Percentiles rank a stretch among this genome's conserved stretches.
phyloP scores from a whole-genome alignment of 2,329 filamentous ascomycete genomes.

The Aspergillus oerlinghausenensis region DNA sequence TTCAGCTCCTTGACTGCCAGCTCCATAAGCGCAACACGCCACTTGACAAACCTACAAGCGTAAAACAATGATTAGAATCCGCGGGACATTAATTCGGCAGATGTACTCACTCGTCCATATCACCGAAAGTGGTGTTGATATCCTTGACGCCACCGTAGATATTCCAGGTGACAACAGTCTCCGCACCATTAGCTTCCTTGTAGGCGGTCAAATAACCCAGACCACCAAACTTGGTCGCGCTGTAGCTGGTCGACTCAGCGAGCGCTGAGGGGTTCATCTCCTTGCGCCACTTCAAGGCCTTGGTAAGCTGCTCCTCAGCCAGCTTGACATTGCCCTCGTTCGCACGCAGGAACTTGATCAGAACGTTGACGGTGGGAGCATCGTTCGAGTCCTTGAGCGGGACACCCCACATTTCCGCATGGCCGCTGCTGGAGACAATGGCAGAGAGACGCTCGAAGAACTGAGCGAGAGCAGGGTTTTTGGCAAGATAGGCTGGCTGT shows the following conservation, averaged over 20 bases:
- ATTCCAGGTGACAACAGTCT: constrained; percentile 78
- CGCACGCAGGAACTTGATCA: constrained; percentile 91
- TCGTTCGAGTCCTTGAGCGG: constrained; percentile 53
- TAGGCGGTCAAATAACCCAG: constrained; percentile 80
- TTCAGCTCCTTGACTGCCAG: constrained; percentile 70
- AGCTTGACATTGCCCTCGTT: constrained; percentile 71
- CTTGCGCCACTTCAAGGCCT: constrained; percentile 79
- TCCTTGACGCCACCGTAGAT: constrained; percentile 86
- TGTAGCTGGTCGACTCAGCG: constrained; percentile 58
- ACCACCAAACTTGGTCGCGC: constrained; percentile 65
- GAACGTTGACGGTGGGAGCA: constrained; percentile 73
- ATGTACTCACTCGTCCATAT: constrained; percentile 67
- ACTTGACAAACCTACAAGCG: constrained; percentile 69
- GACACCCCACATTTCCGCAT: constrained; percentile 86
- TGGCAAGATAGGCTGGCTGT: constrained; percentile 33
- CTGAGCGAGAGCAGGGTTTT: constrained; percentile 46
- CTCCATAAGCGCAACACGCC: constrained; percentile 90
- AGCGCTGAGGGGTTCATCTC: constrained; percentile 66
- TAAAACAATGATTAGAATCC: constrained; percentile 1
- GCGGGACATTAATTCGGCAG: background rate
- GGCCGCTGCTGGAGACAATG: constrained; percentile 53
- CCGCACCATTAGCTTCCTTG: constrained; percentile 48
- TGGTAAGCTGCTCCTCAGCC: constrained; percentile 71
- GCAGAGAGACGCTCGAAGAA: constrained; percentile 56
- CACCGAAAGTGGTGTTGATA: constrained; percentile 73